Percentiles rank a stretch among this genome's conserved stretches.
phyloP scores from a whole-genome alignment of 306 rosid species.

The Coriaria nepalensis region DNA sequence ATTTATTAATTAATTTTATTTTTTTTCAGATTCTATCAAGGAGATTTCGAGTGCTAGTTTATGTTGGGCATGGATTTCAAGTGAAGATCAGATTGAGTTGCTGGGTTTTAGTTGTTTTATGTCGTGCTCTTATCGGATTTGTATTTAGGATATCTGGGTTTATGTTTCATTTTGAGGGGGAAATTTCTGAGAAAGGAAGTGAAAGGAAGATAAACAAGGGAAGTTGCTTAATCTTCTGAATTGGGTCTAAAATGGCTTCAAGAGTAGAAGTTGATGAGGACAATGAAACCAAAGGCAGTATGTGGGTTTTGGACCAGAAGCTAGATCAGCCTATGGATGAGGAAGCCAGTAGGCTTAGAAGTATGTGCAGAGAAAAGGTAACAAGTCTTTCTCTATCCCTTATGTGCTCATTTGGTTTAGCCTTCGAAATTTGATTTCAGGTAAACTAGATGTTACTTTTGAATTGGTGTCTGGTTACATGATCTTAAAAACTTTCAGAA shows the following conservation, averaged over 20 bases:
- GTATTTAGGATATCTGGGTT: not conserved
- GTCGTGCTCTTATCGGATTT: constrained; percentile 12
- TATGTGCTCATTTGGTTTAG: not conserved
- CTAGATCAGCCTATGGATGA: constrained; percentile 94
- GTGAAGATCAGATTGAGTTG: constrained; percentile 24
- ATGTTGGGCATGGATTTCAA: constrained; percentile 15
- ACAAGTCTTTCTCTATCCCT: constrained; percentile 1
- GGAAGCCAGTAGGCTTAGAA: constrained; percentile 77
- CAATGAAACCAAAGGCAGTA: constrained; percentile 43
- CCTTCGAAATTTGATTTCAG: too few species aligned
- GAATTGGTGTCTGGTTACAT: not conserved
- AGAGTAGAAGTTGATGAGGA: constrained; percentile 46
- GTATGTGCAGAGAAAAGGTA: constrained; percentile 91
- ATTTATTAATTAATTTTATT: not conserved
- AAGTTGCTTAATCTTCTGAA: constrained; percentile 18
- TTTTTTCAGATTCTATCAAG: constrained; percentile 17
- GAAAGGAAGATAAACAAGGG: constrained; percentile 11
- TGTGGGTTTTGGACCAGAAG: constrained; percentile 93
- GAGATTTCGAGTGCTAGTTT: constrained; percentile 19
- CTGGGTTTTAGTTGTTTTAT: constrained; percentile 12
- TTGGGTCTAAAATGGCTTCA: constrained; percentile 37
- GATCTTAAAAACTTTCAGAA: constrained; percentile 36
- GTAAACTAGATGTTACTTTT: too few species aligned
- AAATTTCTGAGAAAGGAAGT: constrained; percentile 9
- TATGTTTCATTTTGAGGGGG: constrained; percentile 13